phyloP scores from a whole-genome alignment of 1,284 basidiomycete species.

The Microbotryum violaceum region DNA sequence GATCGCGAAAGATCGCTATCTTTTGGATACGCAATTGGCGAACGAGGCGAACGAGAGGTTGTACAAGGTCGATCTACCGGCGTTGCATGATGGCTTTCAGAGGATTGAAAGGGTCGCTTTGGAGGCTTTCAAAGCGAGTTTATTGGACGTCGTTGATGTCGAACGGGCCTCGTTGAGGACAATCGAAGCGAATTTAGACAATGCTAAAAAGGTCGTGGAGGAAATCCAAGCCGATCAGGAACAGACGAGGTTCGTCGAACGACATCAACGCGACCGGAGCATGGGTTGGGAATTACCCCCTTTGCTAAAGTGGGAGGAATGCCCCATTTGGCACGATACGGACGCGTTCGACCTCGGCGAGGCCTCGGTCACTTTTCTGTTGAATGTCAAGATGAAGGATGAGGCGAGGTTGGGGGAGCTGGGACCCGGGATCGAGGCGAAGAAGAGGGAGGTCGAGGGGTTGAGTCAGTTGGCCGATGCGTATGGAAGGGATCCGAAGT shows the following conservation, averaged over 20 bases:
- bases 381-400: conserved; percentile 23
- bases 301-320: conserved; percentile 26
- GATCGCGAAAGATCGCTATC: conserved; percentile 22
- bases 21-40: conserved; percentile 20
- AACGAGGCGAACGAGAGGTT: conserved; percentile 23
- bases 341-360: conserved; percentile 2
- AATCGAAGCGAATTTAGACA: background rate
- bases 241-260: conserved; percentile 17
- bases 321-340: conserved; percentile 28
- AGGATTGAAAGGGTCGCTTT: conserved; percentile 16
- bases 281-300: conserved; percentile 22
- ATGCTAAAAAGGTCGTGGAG: conserved; percentile 1
- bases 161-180: conserved; percentile 8
- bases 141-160: conserved; percentile 6
- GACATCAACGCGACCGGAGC: background rate
- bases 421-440: conserved; percentile 50
- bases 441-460: conserved; percentile 55
- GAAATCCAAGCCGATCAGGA: conserved; percentile 18
- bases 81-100: conserved; percentile 26
- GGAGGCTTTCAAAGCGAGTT: conserved; percentile 8
- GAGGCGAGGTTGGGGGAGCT: conserved; percentile 54
- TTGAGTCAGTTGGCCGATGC: conserved; percentile 49
- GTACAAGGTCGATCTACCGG: conserved; percentile 23
- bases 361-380: conserved; percentile 14
- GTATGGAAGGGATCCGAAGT: conserved; percentile 49